A percentile compares a stretch with the other conserved stretches of the same genome.
These are phyloP conservation scores for Amylocarpus encephaloides DNA, from an alignment of 2,329 filamentous ascomycete species.

Conservation along the genomic window DNA sequence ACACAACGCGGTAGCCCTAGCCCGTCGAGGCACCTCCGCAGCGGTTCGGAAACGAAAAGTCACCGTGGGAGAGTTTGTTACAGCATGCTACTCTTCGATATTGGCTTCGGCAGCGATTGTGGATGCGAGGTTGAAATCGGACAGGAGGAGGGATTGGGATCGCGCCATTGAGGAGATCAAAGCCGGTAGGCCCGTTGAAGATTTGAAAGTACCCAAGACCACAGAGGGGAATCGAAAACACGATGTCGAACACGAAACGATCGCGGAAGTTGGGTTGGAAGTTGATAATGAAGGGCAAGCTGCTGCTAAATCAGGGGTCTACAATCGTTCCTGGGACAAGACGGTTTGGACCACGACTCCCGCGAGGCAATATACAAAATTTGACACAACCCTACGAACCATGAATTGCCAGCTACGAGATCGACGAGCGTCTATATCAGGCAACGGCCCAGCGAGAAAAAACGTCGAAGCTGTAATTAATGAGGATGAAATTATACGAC, in stretches of 20 bases:
- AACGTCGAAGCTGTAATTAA: constrained; percentile 5
- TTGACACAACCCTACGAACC: neutral
- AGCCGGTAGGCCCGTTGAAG: constrained; percentile 16
- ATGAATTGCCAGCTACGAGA: neutral
- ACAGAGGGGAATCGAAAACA: neutral
- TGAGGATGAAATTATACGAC: constrained; percentile 7
- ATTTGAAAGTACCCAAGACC: neutral
- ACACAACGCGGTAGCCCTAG: constrained; percentile 41
- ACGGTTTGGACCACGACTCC: neutral
- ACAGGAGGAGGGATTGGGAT: constrained; percentile 55
- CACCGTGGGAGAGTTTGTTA: constrained; percentile 50
- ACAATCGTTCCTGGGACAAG: neutral
- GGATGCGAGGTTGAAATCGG: constrained; percentile 54
- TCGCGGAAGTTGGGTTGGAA: neutral
- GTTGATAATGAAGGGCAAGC: neutral
- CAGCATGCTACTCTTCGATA: constrained; percentile 61
- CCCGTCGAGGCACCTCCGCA: constrained; percentile 45
- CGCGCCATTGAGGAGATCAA: constrained; percentile 49
- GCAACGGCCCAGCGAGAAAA: neutral
- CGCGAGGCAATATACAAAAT: neutral
- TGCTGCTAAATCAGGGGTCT: neutral
- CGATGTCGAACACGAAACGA: neutral
- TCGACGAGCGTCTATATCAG: neutral
- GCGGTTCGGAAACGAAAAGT: constrained; percentile 42
- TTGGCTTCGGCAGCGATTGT: constrained; percentile 58